Base-by-base conservation (phyloP, 495 filamentous ascomycete genomes). In the Annulohypoxylon bovei region DNA sequence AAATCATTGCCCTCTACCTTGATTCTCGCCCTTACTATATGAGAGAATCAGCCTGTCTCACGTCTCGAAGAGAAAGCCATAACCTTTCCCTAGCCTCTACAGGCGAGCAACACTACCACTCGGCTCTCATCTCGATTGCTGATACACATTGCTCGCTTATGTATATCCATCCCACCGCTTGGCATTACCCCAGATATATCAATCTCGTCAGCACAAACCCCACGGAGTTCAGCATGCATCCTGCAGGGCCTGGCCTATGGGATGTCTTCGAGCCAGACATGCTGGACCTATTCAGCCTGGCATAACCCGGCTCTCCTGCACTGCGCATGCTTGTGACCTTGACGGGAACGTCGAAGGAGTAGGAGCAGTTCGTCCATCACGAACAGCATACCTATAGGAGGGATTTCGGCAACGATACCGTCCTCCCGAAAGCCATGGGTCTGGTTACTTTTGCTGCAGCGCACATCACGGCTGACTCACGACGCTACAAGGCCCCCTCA, bases 161-260 rank as follows among this genome's bases (percentile, higher is more conserved):
- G 27, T 27, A 20, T 18, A 44, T 32, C 40, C 18, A 42, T 62
- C 37, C 30, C 32, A 42, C 35, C 57, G 35, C 69, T 72, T 72
- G 55, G 69, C 69, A 64, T 60, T 70, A 67, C 69, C 54, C 69
- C 69, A 68, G 60, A 68, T 23, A 42, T 61, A 61, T 47, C 69
- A 65, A 59, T 60, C 20, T 59, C 46, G 50, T 42, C 59, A 68
- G 35, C 68, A 22, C 39, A 56, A 49, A 67, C 64, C 67, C 71
- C 67, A 61, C 60, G 72, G 25, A 44, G 33, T 37, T 47, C 44
- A 20, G 8, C 46, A 39, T 67, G 62, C 54, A 32, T 61, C 59
- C 62, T 71, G 58, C 72, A 67, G 57, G 55, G 18, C 67, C 42
- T 53, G 62, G 11, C 71, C 57, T 67, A 71, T 67, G 11, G n/a